Percentiles rank a stretch among this genome's conserved stretches.
Conservation (phyloP, 31 red algal species). For the Pterothamnion heteromorphum region DNA sequence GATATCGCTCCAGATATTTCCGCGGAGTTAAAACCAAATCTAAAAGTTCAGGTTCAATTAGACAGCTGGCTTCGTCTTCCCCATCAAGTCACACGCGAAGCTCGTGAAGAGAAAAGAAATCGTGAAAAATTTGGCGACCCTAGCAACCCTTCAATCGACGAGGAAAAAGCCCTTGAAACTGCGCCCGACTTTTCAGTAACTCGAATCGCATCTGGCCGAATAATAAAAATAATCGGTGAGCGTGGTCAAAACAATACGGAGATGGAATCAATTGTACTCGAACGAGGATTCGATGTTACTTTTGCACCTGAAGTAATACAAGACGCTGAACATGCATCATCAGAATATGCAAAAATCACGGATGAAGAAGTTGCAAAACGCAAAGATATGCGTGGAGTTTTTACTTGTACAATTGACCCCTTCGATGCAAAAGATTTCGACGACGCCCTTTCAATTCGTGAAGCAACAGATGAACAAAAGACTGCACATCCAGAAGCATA, state of each 20-base stretch:
- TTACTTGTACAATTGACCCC: conserved; percentile 81
- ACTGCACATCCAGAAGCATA: too few species aligned
- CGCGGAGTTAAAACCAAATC: too few species aligned
- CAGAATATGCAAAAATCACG: conserved; percentile 62
- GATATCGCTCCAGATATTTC: too few species aligned
- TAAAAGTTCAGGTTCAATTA: too few species aligned
- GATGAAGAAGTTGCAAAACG: conserved; percentile 66
- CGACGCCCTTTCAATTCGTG: conserved; percentile 77
- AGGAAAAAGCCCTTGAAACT: too few species aligned
- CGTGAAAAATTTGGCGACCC: too few species aligned
- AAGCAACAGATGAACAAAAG: conserved; percentile 38
- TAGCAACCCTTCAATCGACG: too few species aligned
- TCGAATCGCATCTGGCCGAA: not conserved
- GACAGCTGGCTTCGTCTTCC: too few species aligned
- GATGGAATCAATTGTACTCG: conserved; percentile 77
- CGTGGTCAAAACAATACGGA: conserved; percentile 77
- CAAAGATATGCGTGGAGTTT: conserved; percentile 65
- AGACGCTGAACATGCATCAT: conserved; percentile 59
- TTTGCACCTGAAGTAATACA: conserved; percentile 74
- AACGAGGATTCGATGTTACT: conserved; percentile 69
- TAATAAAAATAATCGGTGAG: conserved; percentile 68
- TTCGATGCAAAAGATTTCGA: conserved; percentile 92
- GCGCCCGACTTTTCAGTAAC: too few species aligned
- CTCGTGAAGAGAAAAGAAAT: too few species aligned
- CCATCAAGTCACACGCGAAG: too few species aligned